Percentiles rank a stretch among this genome's conserved stretches.
Conservation (phyloP, 805 yeast species). For the Yarrowia bubula region DNA sequence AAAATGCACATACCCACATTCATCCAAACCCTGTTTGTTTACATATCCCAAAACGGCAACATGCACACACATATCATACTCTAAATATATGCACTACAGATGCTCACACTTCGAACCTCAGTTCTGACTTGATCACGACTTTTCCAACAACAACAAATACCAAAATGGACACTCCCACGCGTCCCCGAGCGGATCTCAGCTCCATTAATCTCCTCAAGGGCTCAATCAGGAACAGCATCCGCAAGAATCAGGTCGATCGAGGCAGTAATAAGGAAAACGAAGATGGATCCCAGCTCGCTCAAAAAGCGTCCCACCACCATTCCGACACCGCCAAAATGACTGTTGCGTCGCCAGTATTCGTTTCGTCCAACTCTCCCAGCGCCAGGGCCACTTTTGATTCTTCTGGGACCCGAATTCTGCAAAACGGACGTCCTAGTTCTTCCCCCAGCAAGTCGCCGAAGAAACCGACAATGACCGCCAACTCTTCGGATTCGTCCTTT, state of each 20-base stretch:
- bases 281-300: background rate
- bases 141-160: background rate
- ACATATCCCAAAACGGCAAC: constrained; percentile 9
- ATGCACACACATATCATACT: background rate
- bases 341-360: background rate
- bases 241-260: background rate
- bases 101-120: background rate
- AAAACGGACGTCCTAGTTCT: background rate
- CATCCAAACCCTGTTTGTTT: constrained; percentile 11
- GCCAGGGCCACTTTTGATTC: constrained; percentile 14
- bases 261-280: constrained; percentile 4
- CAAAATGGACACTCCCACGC: constrained; percentile 20
- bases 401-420: background rate
- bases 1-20: background rate
- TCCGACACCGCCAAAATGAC: background rate
- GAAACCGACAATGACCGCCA: background rate
- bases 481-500: background rate
- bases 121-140: background rate
- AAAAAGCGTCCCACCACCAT: background rate
- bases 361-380: background rate
- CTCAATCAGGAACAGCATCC: constrained; percentile 6
- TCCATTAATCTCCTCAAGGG: constrained; percentile 78
- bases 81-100: background rate
- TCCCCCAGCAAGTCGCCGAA: background rate
- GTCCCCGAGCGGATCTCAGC: constrained; percentile 69